These are phyloP conservation scores for Microcera coccophila DNA, from an alignment of 2,329 filamentous ascomycete species.

Conservation along the genomic window DNA sequence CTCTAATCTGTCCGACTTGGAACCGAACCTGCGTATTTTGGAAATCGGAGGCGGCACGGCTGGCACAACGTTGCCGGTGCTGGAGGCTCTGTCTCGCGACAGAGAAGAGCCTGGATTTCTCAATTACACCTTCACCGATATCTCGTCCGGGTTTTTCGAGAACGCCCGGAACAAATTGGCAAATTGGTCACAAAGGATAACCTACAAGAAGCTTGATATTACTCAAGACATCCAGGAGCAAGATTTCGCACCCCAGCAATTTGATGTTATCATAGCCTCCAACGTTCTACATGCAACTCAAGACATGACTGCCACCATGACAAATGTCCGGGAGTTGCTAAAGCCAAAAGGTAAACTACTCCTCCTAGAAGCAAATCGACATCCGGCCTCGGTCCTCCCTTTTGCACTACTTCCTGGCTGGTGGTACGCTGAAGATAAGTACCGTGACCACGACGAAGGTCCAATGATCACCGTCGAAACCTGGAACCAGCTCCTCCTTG, in stretches of 20 bases:
- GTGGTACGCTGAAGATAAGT: conserved; percentile 8
- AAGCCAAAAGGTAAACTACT: conserved; percentile 28
- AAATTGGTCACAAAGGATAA: neutral
- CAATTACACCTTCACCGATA: conserved; percentile 12
- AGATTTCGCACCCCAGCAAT: conserved; percentile 26
- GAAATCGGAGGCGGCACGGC: conserved; percentile 13
- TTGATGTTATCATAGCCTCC: conserved; percentile 38
- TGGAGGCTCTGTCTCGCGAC: neutral
- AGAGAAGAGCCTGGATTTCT: neutral
- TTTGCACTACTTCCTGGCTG: conserved; percentile 7
- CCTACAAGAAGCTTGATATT: conserved; percentile 19
- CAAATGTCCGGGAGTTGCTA: conserved; percentile 18
- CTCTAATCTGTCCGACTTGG: conserved; percentile 23
- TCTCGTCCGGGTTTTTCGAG: conserved; percentile 9
- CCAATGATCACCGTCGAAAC: conserved; percentile 2
- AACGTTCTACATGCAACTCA: conserved; percentile 33
- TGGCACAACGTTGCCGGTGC: conserved; percentile 4
- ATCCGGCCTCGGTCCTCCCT: neutral
- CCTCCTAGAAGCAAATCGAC: neutral
- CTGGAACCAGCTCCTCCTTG: conserved; percentile 1
- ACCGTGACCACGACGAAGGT: conserved; percentile 1
- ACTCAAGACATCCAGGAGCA: conserved; percentile 23
- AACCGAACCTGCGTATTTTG: conserved; percentile 24
- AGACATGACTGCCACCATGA: conserved; percentile 19
- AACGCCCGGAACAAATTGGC: conserved; percentile 1